Conservation (phyloP, 805 yeast species). For the Pichia nakasei region DNA sequence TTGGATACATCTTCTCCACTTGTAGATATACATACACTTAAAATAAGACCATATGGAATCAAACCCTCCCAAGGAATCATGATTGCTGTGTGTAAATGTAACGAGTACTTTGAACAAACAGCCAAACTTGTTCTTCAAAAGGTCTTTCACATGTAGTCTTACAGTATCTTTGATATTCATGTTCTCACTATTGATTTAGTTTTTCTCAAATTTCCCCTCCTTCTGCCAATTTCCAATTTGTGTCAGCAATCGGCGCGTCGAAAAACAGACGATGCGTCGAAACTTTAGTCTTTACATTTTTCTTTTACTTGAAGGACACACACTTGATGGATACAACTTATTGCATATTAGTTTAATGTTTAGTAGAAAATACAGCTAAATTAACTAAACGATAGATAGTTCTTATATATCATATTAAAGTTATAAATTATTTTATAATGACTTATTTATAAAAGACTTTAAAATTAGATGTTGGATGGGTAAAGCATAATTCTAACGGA, state of each 20-base stretch:
- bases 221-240: too few species aligned
- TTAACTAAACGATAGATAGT: slow-evolving; percentile 4
- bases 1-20: too few species aligned
- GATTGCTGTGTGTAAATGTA: slow-evolving; percentile 1
- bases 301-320: too few species aligned
- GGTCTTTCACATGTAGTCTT: too few species aligned
- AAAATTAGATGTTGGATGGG: slow-evolving; percentile 95
- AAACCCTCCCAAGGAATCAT: slow-evolving; percentile 69
- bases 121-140: too few species aligned
- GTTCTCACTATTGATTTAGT: too few species aligned
- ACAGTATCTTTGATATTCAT: too few species aligned
- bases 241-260: not conserved
- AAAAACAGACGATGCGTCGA: not conserved
- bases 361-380: slow-evolving; percentile 4
- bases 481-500: slow-evolving; percentile 99
- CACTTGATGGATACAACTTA: too few species aligned
- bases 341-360: too few species aligned
- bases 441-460: slow-evolving; percentile 14
- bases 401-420: slow-evolving; percentile 13
- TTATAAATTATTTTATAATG: slow-evolving; percentile 11
- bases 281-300: too few species aligned
- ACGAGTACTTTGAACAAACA: too few species aligned
- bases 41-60: slow-evolving; percentile 51
- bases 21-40: slow-evolving; percentile 36
- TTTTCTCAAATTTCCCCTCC: too few species aligned